Percentiles rank a stretch among this genome's conserved stretches.
These are phyloP conservation scores for Pistacia atlantica DNA, from an alignment of 345 rosid genomes.

Conservation along the genomic window DNA sequence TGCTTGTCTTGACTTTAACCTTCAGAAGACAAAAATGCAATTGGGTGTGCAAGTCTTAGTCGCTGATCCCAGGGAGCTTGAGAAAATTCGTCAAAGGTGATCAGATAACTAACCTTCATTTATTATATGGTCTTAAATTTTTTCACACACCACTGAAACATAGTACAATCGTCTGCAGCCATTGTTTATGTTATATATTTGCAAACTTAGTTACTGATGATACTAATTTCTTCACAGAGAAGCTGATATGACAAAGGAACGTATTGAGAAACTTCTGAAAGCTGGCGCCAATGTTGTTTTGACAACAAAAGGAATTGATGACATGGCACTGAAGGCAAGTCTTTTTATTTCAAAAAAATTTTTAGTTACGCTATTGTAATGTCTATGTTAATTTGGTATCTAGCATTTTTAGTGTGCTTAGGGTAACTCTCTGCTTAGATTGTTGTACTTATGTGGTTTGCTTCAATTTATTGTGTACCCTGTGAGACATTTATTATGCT, in stretches of 20 bases:
- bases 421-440: neutral
- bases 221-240: conserved; percentile 58
- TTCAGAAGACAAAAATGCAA: conserved; percentile 97
- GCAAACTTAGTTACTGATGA: conserved; percentile 7
- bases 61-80: conserved; percentile 96
- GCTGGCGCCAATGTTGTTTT: conserved; percentile 98
- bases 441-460: neutral
- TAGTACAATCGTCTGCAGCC: neutral
- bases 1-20: conserved; percentile 96
- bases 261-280: conserved; percentile 87
- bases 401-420: neutral
- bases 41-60: conserved; percentile 94
- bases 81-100: conserved; percentile 92
- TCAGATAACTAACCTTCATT: conserved; percentile 4
- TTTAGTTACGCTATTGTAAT: neutral
- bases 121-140: conserved; percentile 4
- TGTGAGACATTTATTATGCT: neutral
- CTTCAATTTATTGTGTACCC: neutral
- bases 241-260: conserved; percentile 95
- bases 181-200: neutral
- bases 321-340: conserved; percentile 94
- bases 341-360: neutral
- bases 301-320: conserved; percentile 98
- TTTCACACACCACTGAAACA: neutral
- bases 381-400: neutral